Evolutionary conservation across 441 rosid species (phyloP), one percentile per base, ranked within the genome.

Genomic region (Macaranga tanarius): DNA sequence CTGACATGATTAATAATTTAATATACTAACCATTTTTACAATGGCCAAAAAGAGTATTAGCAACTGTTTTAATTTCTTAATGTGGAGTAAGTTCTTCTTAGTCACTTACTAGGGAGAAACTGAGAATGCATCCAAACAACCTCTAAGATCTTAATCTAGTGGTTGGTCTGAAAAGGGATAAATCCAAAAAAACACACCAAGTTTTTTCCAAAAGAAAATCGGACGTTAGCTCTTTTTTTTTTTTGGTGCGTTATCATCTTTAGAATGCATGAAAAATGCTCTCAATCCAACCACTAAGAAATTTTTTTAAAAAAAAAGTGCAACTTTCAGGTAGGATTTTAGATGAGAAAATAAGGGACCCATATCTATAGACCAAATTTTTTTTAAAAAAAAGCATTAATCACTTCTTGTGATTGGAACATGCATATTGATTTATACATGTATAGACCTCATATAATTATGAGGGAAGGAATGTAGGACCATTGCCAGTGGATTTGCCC

Each of bases 291-390:
- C 69, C 45, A 63, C 73, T 48, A 42, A 45, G 54, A 61, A 55
- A n/a, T n/a, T n/a, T n/a, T n/a, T n/a, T n/a, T n/a, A n/a, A 55
- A 73, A 77, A 40, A 73, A 77, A 64, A 67, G 22, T 48, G 56
- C 3, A 5, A 5, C 55, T 54, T 57, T 23, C 25, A 22, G 55
- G 34, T 34, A 61, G 55, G 63, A 34, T 62, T 52, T 23, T 26
- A 44, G 65, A 69, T 55, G 45, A 17, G 31, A 19, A 26, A 54
- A 69, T 48, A 48, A 48, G 74, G 63, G 67, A 17, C 75, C 76
- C 64, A 73, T 6, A 20, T 34, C 38, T 34, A 34, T 26, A 8
- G 44, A 34, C 65, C 69, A 38, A 54, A 69, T 70, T 48, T 45
- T 34, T 3, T 34, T 4, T 34, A 34, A 4, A 34, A 34, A 23